Evolutionary conservation across 73 alveolate genomes (phyloP).

Genomic region (Breviolum minutum): DNA sequence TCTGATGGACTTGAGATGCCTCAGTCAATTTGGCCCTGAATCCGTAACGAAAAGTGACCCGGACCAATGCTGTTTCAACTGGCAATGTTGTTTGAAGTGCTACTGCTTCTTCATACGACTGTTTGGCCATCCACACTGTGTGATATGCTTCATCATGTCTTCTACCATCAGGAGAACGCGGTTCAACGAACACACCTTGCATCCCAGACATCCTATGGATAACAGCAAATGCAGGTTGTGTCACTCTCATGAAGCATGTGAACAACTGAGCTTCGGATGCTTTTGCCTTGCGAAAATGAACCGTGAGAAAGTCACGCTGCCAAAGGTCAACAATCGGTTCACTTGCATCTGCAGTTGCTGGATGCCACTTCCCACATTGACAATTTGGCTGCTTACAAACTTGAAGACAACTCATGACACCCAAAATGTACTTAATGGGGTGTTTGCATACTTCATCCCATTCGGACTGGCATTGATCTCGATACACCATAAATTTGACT

Average conservation of each 20-base stretch:
- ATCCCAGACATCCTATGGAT: neutral
- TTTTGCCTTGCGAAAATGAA: neutral
- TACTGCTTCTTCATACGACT: neutral
- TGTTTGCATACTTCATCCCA: neutral
- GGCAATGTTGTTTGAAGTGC: neutral
- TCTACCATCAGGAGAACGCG: neutral
- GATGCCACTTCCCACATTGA: neutral
- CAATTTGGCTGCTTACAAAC: neutral
- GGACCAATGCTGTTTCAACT: neutral
- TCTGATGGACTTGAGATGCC: neutral
- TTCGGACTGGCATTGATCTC: neutral
- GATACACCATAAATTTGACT: neutral
- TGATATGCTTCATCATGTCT: neutral
- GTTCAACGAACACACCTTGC: neutral
- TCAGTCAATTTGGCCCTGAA: neutral
- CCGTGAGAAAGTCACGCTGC: neutral
- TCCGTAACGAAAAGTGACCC: neutral
- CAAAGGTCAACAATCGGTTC: neutral
- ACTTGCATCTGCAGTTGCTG: neutral
- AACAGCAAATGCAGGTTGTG: neutral
- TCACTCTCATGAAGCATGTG: neutral
- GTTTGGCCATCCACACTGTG: neutral
- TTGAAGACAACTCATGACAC: neutral
- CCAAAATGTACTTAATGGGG: neutral
- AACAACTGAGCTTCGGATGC: neutral